phyloP scores from a whole-genome alignment of 2,329 filamentous ascomycete species.

The Sporothrix humicola region DNA sequence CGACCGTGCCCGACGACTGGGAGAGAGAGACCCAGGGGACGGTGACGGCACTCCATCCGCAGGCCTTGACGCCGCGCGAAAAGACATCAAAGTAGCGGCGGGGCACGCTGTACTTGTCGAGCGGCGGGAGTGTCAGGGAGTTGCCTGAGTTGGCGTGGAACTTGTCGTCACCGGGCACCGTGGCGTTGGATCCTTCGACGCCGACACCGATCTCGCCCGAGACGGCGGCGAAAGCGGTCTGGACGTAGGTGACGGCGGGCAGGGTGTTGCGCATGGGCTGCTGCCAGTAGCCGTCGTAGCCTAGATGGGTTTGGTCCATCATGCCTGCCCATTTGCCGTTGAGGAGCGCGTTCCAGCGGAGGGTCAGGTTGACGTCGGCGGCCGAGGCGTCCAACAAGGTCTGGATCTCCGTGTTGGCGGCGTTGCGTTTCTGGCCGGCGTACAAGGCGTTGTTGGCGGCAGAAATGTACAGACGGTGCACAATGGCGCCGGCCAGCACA shows the following conservation, averaged over 20 bases:
- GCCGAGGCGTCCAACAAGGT: slow-evolving; percentile 60
- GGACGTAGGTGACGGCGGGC: slow-evolving; percentile 64
- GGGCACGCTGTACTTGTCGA: slow-evolving; percentile 63
- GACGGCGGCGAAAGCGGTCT: slow-evolving; percentile 62
- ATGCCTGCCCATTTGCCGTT: slow-evolving; percentile 68
- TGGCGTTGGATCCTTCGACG: slow-evolving; percentile 69
- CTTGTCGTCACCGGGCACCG: slow-evolving; percentile 69
- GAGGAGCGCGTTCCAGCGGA: slow-evolving; percentile 62
- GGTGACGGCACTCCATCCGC: slow-evolving; percentile 59
- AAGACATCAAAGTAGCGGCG: slow-evolving; percentile 69
- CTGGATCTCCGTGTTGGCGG: slow-evolving; percentile 60
- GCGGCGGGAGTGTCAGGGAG: slow-evolving; percentile 57
- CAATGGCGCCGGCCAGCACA: slow-evolving; percentile 61
- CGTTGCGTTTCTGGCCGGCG: slow-evolving; percentile 59
- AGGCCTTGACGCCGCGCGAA: slow-evolving; percentile 59
- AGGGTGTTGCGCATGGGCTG: slow-evolving; percentile 74
- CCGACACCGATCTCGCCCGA: slow-evolving; percentile 68
- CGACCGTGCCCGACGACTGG: slow-evolving; percentile 56
- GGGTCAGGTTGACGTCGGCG: slow-evolving; percentile 62
- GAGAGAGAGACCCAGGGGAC: slow-evolving; percentile 59
- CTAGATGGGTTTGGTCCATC: slow-evolving; percentile 64
- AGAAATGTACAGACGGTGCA: slow-evolving; percentile 59
- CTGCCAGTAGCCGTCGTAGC: slow-evolving; percentile 66
- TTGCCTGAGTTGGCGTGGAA: slow-evolving; percentile 63
- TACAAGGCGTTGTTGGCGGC: slow-evolving; percentile 59